Percentiles rank a stretch among this genome's conserved stretches.
These are phyloP conservation scores for Ophiostoma australiae DNA, from an alignment of 2,329 filamentous ascomycete species.

Conservation along the genomic window DNA sequence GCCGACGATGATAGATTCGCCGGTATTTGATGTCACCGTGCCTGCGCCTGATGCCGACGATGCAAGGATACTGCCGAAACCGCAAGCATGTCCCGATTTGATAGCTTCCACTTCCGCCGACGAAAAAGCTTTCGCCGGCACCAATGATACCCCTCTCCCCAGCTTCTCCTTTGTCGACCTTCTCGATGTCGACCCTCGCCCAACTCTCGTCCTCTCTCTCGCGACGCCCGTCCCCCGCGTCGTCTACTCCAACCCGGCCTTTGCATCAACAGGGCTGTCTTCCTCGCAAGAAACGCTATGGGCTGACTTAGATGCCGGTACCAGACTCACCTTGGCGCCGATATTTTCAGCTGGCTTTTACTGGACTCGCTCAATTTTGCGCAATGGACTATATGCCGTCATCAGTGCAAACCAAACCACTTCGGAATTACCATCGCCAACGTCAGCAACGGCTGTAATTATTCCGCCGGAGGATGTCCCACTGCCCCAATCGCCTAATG, in stretches of 20 bases:
- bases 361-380: constrained; percentile 27
- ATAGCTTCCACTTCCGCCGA: not conserved
- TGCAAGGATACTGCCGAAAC: not conserved
- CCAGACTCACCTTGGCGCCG: not conserved
- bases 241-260: constrained; percentile 33
- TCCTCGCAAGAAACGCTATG: constrained; percentile 28
- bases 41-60: not conserved
- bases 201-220: constrained; percentile 34
- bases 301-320: constrained; percentile 27
- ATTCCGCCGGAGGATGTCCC: not conserved
- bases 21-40: not conserved
- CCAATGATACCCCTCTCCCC: constrained; percentile 18
- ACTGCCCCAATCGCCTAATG: not conserved
- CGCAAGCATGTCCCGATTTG: not conserved
- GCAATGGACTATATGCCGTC: constrained; percentile 21
- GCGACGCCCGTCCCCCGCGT: constrained; percentile 15
- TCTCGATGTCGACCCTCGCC: constrained; percentile 38
- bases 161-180: constrained; percentile 36
- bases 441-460: not conserved
- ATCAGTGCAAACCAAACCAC: constrained; percentile 25
- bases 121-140: not conserved
- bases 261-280: constrained; percentile 28
- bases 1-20: not conserved
- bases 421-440: not conserved
- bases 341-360: constrained; percentile 16